These are phyloP conservation scores for Calocybe indica DNA, from an alignment of 768 basidiomycete species.

Conservation along the genomic window DNA sequence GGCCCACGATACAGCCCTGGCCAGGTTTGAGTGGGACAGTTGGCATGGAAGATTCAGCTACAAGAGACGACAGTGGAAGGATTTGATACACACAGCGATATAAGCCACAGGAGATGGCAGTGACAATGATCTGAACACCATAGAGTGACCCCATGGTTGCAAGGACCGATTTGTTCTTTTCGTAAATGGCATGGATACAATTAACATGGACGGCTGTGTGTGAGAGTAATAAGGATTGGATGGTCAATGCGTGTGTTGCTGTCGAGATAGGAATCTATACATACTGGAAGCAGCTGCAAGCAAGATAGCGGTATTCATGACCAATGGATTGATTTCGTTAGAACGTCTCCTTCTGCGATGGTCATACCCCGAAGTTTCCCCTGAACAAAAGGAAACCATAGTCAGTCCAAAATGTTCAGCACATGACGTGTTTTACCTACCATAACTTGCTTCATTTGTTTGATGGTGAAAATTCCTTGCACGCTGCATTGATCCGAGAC, in stretches of 20 bases:
- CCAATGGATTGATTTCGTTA: too few species aligned
- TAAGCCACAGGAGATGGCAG: constrained; percentile 70
- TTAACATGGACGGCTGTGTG: constrained; percentile 60
- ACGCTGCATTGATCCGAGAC: too few species aligned
- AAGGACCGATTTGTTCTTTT: constrained; percentile 54
- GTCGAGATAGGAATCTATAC: constrained; percentile 8
- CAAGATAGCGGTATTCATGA: constrained; percentile 77
- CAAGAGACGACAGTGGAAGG: too few species aligned
- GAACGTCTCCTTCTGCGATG: too few species aligned
- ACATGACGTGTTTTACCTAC: too few species aligned
- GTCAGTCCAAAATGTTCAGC: too few species aligned
- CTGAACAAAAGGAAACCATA: too few species aligned
- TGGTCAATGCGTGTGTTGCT: too few species aligned
- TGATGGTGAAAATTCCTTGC: too few species aligned
- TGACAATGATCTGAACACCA: constrained; percentile 63
- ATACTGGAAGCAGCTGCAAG: constrained; percentile 64
- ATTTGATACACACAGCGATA: constrained; percentile 50
- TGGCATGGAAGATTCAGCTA: neutral
- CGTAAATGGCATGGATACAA: constrained; percentile 75
- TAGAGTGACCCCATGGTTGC: constrained; percentile 51
- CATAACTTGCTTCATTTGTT: too few species aligned
- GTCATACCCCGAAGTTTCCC: too few species aligned
- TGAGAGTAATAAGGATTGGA: neutral
- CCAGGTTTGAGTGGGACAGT: constrained; percentile 24
- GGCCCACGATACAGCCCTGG: constrained; percentile 84